Evolutionary conservation across 768 basidiomycete species (phyloP).

Genomic region (Pisolithus sp.): DNA sequence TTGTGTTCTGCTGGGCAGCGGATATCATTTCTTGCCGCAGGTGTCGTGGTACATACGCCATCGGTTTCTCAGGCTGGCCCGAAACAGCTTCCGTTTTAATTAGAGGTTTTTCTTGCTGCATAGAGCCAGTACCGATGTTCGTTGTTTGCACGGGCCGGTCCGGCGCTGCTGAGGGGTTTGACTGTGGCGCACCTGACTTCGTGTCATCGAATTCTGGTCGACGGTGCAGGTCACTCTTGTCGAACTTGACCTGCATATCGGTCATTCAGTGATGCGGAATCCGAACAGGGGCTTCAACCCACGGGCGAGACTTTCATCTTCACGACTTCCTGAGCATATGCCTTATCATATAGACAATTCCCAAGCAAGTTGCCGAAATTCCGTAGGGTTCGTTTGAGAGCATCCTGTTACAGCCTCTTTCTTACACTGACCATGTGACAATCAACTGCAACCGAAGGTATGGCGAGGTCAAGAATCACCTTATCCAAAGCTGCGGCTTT

Average conservation of each 20-base stretch:
- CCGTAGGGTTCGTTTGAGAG: constrained; percentile 80
- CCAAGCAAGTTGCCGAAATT: constrained; percentile 94
- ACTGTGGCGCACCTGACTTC: constrained; percentile 20
- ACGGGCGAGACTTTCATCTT: constrained; percentile 86
- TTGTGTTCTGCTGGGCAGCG: constrained; percentile 5
- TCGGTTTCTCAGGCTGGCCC: constrained; percentile 11
- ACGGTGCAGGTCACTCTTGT: constrained; percentile 60
- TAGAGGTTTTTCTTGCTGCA: neutral
- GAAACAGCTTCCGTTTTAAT: constrained; percentile 16
- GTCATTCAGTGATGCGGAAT: neutral
- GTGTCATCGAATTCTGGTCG: constrained; percentile 61
- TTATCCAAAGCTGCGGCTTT: constrained; percentile 90
- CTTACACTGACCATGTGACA: constrained; percentile 64
- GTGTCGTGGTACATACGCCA: constrained; percentile 36
- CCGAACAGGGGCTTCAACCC: constrained; percentile 24
- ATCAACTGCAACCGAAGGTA: constrained; percentile 2
- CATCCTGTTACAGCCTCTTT: constrained; percentile 98
- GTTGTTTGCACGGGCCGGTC: neutral
- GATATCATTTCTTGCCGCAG: constrained; percentile 26
- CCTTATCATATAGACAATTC: constrained; percentile 96
- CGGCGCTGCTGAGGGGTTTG: neutral
- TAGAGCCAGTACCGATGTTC: neutral
- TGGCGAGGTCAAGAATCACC: constrained; percentile 36
- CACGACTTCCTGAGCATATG: constrained; percentile 73
- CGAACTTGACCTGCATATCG: constrained; percentile 52